phyloP scores from a whole-genome alignment of 2,329 filamentous ascomycete genomes.

The Colletotrichum horii region DNA sequence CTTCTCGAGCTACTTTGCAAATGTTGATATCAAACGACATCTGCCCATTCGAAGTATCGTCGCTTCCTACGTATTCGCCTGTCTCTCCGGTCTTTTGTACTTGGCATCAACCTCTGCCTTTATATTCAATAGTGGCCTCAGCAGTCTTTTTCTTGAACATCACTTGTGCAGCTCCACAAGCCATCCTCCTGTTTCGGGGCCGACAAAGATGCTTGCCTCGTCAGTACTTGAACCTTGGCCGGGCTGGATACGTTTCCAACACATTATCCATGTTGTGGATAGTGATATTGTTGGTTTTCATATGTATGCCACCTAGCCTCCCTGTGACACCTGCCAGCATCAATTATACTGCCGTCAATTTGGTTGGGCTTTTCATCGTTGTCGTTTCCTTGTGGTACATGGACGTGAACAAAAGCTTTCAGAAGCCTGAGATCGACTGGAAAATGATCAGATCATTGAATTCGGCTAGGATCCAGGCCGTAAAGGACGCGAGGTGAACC shows the following conservation, averaged over 20 bases:
- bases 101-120: conserved; percentile 34
- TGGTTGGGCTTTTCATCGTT: neutral
- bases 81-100: conserved; percentile 36
- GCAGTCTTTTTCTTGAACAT: conserved; percentile 34
- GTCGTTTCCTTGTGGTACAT: neutral
- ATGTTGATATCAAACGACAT: conserved; percentile 23
- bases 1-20: conserved; percentile 27
- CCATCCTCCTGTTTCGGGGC: conserved; percentile 24
- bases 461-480: neutral
- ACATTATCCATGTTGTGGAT: conserved; percentile 24
- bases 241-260: conserved; percentile 26
- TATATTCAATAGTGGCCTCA: conserved; percentile 36
- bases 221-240: conserved; percentile 24
- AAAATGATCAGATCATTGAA: neutral
- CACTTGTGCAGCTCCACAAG: conserved; percentile 32
- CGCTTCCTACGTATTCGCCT: conserved; percentile 28
- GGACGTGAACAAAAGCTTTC: neutral
- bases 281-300: conserved; percentile 23
- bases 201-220: conserved; percentile 23
- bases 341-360: neutral
- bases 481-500: neutral
- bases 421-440: neutral
- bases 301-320: conserved; percentile 28
- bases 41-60: conserved; percentile 34
- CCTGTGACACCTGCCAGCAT: conserved; percentile 13